Conservation (phyloP, 306 rosid species). For the Glycine latifolia region DNA sequence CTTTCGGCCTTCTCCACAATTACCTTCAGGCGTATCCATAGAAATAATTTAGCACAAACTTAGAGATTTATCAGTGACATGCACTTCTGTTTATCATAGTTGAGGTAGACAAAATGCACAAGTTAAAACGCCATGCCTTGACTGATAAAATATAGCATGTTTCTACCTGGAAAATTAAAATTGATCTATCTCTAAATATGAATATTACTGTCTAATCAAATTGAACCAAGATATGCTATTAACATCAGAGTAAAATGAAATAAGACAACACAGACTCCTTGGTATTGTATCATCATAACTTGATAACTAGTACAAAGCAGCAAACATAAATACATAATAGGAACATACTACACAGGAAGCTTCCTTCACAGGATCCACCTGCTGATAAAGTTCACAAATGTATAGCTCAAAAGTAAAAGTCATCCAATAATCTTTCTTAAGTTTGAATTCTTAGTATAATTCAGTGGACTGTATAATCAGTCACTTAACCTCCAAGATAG, state of each 20-base stretch:
- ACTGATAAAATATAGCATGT: not conserved
- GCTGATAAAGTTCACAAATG: conserved; percentile 2
- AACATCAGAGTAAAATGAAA: not conserved
- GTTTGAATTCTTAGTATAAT: not conserved
- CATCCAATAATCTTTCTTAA: not conserved
- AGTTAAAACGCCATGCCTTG: not conserved
- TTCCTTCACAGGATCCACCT: conserved; percentile 8
- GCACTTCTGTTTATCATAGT: conserved; percentile 8
- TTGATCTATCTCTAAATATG: conserved; percentile 16
- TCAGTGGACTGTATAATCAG: conserved; percentile 5
- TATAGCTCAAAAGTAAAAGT: too few relatives aligned
- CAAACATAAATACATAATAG: not conserved
- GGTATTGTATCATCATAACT: not conserved
- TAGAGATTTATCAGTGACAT: conserved; percentile 14
- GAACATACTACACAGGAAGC: not conserved
- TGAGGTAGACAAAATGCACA: conserved; percentile 1
- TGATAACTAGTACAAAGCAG: conserved; percentile 1
- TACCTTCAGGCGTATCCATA: conserved; percentile 59
- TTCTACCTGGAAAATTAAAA: conserved; percentile 24
- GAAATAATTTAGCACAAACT: conserved; percentile 31
- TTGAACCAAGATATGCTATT: not conserved
- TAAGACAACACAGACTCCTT: not conserved
- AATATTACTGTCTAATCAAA: not conserved
- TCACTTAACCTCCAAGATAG: conserved; percentile 7
- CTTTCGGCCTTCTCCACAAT: conserved; percentile 89